These are phyloP conservation scores for Teunomyces barrocoloradensis DNA, from an alignment of 805 yeast genomes.

Conservation along the genomic window DNA sequence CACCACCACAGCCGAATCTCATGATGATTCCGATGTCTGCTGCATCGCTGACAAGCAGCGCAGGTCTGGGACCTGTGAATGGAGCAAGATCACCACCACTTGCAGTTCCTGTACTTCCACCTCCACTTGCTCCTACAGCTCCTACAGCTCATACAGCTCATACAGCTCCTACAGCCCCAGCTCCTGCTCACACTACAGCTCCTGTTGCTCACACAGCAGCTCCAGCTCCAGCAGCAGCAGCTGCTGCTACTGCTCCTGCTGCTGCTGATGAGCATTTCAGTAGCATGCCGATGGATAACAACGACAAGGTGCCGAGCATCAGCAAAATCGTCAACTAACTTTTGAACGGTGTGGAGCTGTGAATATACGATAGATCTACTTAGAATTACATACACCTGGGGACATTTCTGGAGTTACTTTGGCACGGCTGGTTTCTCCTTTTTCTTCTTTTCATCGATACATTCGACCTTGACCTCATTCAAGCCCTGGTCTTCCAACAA, in stretches of 20 bases:
- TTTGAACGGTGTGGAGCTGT: no score
- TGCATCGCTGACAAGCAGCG: constrained; percentile 1
- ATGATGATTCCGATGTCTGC: constrained; percentile 1
- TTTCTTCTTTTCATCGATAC: constrained; percentile 76
- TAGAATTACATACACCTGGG: neutral
- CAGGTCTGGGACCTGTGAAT: neutral
- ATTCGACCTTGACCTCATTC: constrained; percentile 84
- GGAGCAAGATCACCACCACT: no score
- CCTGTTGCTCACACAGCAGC: no score
- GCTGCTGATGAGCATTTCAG: neutral
- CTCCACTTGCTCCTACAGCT: no score
- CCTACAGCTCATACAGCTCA: no score
- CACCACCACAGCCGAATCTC: neutral
- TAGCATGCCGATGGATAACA: constrained; percentile 6
- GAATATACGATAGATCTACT: neutral
- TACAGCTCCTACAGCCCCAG: no score
- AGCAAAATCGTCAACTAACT: constrained; percentile 4
- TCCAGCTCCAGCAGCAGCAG: no score
- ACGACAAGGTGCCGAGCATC: constrained; percentile 13
- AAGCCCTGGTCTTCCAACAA: constrained; percentile 80
- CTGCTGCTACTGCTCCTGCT: neutral
- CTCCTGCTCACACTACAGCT: no score
- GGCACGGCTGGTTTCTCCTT: constrained; percentile 33
- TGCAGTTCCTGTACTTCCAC: neutral
- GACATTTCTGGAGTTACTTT: no score